Evolutionary conservation across 441 rosid genomes (phyloP).

Genomic region (Arabidopsis lyrata): DNA sequence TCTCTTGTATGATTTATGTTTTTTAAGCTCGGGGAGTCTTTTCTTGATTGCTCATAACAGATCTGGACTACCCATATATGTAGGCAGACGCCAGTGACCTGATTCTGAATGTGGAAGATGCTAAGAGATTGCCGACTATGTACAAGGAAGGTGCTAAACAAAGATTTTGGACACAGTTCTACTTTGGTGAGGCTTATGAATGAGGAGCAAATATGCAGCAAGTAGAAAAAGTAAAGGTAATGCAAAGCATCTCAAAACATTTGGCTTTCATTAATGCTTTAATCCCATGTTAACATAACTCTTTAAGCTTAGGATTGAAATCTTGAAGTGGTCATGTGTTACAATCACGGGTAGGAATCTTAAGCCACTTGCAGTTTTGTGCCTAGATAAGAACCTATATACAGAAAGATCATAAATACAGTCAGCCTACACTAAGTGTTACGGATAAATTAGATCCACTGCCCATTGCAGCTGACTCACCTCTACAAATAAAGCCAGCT

Average conservation of each 20-base stretch:
- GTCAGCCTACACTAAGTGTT: constrained; percentile 49
- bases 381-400: constrained; percentile 26
- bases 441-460: constrained; percentile 44
- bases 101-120: constrained; percentile 50
- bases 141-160: constrained; percentile 47
- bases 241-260: constrained; percentile 7
- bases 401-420: constrained; percentile 33
- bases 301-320: constrained; percentile 4
- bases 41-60: constrained; percentile 1
- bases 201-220: neutral
- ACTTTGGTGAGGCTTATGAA: neutral
- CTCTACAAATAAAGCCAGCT: constrained; percentile 52
- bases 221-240: constrained; percentile 9
- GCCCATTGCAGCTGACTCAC: constrained; percentile 44
- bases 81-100: constrained; percentile 55
- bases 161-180: neutral
- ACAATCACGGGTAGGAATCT: constrained; percentile 10
- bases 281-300: constrained; percentile 18
- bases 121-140: constrained; percentile 51
- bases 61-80: constrained; percentile 54
- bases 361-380: constrained; percentile 25
- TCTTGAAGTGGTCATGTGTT: neutral
- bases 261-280: neutral
- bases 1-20: neutral
- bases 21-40: neutral